Conservation (phyloP, 2,329 filamentous ascomycete genomes). For the Phyllosticta capitalensis region DNA sequence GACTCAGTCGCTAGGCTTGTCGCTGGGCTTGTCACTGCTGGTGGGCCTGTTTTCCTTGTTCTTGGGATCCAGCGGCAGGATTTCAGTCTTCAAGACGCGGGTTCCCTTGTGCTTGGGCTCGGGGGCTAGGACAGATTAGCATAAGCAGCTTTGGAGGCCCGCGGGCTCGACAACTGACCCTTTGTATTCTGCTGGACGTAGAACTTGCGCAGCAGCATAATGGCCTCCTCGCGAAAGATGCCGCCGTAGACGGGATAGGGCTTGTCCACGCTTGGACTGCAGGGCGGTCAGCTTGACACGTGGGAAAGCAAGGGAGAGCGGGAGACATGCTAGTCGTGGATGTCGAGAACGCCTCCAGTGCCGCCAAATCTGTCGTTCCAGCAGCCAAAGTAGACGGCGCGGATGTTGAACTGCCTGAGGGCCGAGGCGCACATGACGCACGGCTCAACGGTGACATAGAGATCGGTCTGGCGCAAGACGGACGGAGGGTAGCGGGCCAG, state of each 20-base stretch:
- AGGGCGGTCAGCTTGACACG: slow-evolving; percentile 16
- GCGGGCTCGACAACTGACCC: slow-evolving; percentile 39
- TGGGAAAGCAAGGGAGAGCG: neutral
- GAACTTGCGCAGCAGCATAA: slow-evolving; percentile 83
- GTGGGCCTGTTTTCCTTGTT: neutral
- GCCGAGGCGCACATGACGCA: slow-evolving; percentile 98
- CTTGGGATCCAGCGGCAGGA: slow-evolving; percentile 28
- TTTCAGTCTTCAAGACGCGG: slow-evolving; percentile 52
- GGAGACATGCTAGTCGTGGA: slow-evolving; percentile 57
- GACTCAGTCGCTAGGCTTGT: neutral
- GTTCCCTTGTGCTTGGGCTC: slow-evolving; percentile 57
- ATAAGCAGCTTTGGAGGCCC: neutral
- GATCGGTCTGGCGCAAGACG: slow-evolving; percentile 62
- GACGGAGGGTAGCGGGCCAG: slow-evolving; percentile 54
- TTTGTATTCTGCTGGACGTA: slow-evolving; percentile 97
- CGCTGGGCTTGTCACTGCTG: neutral
- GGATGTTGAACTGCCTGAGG: slow-evolving; percentile 77
- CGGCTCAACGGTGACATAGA: slow-evolving; percentile 97
- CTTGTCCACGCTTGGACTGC: slow-evolving; percentile 58
- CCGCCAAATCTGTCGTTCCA: slow-evolving; percentile 96
- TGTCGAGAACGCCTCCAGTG: slow-evolving; percentile 82
- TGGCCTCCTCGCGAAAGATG: slow-evolving; percentile 83
- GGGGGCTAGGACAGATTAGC: slow-evolving; percentile 38
- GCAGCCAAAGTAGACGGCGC: slow-evolving; percentile 88
- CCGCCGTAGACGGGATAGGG: slow-evolving; percentile 79